A percentile compares a stretch with the other conserved stretches of the same genome.
phyloP scores from a whole-genome alignment of 2,329 filamentous ascomycete genomes.

The Colletotrichum graminicola region DNA sequence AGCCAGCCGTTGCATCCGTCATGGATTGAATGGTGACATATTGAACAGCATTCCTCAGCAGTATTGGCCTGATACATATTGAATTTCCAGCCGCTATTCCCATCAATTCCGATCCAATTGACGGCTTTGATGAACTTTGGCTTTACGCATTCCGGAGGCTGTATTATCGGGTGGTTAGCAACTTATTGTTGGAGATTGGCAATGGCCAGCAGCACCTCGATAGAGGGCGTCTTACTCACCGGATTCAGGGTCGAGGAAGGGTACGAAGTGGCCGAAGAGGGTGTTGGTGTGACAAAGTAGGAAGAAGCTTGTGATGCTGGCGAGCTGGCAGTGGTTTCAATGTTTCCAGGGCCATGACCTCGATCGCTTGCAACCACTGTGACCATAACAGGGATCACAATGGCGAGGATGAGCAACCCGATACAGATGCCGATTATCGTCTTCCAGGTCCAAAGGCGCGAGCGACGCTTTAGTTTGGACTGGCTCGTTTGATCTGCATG shows the following conservation, averaged over 20 bases:
- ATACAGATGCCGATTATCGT: slow-evolving; percentile 52
- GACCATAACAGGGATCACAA: neutral
- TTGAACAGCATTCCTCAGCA: slow-evolving; percentile 39
- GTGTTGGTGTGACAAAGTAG: neutral
- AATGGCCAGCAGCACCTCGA: neutral
- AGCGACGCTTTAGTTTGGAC: slow-evolving; percentile 44
- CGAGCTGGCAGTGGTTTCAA: slow-evolving; percentile 6
- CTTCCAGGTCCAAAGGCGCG: slow-evolving; percentile 32
- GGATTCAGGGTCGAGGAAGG: slow-evolving; percentile 1
- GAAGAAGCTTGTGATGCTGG: neutral
- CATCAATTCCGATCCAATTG: slow-evolving; percentile 41
- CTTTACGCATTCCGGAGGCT: slow-evolving; percentile 28
- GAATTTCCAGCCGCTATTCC: slow-evolving; percentile 34
- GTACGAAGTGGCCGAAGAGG: neutral
- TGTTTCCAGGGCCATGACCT: neutral
- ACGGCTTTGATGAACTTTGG: slow-evolving; percentile 32
- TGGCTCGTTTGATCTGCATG: neutral
- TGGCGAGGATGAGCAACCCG: slow-evolving; percentile 13
- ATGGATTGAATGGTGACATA: slow-evolving; percentile 33
- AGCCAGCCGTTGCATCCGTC: slow-evolving; percentile 44
- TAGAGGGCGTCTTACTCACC: slow-evolving; percentile 11
- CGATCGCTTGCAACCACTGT: neutral
- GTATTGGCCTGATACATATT: slow-evolving; percentile 29
- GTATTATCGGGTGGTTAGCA: neutral
- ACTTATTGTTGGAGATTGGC: neutral